Evolutionary conservation across 345 rosid genomes (phyloP).

Genomic region (Salix arbutifolia): DNA sequence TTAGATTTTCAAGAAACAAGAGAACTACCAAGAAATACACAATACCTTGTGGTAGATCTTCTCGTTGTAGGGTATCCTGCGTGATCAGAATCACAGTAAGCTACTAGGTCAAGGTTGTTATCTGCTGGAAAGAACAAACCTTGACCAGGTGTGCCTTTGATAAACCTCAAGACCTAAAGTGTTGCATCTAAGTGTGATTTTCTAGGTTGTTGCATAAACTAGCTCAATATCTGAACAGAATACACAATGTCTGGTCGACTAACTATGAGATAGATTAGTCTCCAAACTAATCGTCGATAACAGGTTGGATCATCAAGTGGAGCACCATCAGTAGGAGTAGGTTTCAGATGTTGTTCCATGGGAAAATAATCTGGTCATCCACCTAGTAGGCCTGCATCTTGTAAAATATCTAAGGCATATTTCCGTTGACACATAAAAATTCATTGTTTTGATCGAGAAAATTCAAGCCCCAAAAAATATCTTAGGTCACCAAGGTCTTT

Average conservation of each 20-base stretch:
- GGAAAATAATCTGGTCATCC: background rate
- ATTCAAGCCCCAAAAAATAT: too few species aligned
- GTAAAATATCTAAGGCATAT: too few species aligned
- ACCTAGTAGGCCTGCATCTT: too few species aligned
- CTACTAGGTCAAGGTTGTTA: background rate
- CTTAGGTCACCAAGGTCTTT: constrained; percentile 1
- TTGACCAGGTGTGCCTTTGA: background rate
- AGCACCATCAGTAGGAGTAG: too few species aligned
- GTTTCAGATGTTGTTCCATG: background rate
- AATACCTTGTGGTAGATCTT: too few species aligned
- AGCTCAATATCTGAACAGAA: background rate
- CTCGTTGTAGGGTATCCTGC: background rate
- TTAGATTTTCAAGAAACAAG: too few species aligned
- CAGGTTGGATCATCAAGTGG: background rate
- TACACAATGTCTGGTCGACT: background rate
- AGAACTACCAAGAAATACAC: too few species aligned
- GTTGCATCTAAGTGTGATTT: background rate
- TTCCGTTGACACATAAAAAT: too few species aligned
- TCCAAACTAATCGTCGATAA: background rate
- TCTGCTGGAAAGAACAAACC: background rate
- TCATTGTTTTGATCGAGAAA: too few species aligned
- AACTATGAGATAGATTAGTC: background rate
- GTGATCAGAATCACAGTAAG: background rate
- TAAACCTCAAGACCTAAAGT: background rate
- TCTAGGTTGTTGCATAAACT: background rate